phyloP scores from a whole-genome alignment of 345 rosid genomes.

The Corymbia maculata region DNA sequence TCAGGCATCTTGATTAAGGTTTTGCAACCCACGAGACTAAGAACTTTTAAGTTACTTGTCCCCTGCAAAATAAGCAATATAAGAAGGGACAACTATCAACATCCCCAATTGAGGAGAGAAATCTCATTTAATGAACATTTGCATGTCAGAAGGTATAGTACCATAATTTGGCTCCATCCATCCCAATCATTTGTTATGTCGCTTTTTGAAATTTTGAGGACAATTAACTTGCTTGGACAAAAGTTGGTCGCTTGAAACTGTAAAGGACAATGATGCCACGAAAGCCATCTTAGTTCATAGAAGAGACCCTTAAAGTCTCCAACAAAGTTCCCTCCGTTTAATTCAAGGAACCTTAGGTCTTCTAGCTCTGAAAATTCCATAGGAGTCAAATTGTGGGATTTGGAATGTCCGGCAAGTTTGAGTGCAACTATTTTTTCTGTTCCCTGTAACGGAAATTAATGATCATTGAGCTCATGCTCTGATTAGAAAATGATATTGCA shows the following conservation, averaged over 20 bases:
- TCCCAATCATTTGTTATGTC: not conserved
- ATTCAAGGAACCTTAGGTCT: not conserved
- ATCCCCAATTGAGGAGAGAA: no score
- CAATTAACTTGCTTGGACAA: not conserved
- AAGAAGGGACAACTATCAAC: not conserved
- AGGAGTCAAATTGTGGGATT: not conserved
- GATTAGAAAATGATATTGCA: no score
- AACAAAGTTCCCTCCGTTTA: no score
- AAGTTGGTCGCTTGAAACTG: not conserved
- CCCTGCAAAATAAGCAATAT: not conserved
- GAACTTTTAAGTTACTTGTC: not conserved
- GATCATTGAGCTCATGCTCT: no score
- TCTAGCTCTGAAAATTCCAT: not conserved
- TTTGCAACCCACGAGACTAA: not conserved
- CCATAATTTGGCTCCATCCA: not conserved
- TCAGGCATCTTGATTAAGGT: not conserved
- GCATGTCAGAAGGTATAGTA: not conserved
- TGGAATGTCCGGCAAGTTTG: not conserved
- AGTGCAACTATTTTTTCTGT: not conserved
- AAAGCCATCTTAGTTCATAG: not conserved
- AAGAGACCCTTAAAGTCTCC: no score
- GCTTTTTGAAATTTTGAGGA: not conserved
- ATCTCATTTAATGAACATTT: not conserved
- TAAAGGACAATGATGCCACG: not conserved
- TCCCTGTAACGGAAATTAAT: not conserved